Base-by-base conservation (phyloP, 768 basidiomycete genomes). In the Russula emetica region DNA sequence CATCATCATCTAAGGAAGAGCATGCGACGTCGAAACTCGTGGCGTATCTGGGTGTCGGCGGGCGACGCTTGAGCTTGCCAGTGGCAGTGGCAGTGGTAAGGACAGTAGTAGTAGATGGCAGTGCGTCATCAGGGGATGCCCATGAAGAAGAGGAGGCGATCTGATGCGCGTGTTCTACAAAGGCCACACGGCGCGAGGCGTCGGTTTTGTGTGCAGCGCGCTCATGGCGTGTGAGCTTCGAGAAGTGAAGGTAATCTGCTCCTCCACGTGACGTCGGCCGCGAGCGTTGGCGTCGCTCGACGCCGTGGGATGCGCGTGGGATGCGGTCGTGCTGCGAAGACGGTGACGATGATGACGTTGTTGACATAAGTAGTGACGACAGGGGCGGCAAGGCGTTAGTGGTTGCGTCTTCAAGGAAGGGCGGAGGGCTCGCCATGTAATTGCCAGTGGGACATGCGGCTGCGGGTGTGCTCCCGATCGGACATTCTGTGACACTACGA, bases 121-220 rank as follows among this genome's bases (percentile, higher is more conserved):
- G 51, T 26, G 42, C 26, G 6, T 16, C 56, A 3, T 58, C 44
- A 34, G 52, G 28, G 36, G 20, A 45, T 5, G 32, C n/a, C 63
- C 63, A 64, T 16, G 55, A 20, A 10, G 58, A 64, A 28, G 63
- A 59, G 14, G 63, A 60, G 32, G 63, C 10, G 28, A 60, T 45
- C 36, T n/a, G 58, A 32, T 34, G 38, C 13, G 40, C n/a, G 9
- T 45, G 28, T 28, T 57, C 40, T 28, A 54, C 40, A 38, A 56
- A 60, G 14, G 55, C 40, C 49, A 51, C 47, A 24, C 55, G 55
- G 18, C 64, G 64, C n/a, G 59, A 55, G 40, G 63, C 28, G 30
- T 26, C 42, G 0, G 40, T 13, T 22, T 45, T 61, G 40, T 36
- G 32, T 7, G 30, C 34, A 2, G 49, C 34, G 50, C 64, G 64